Evolutionary conservation across 192 early-diverging fungal species (phyloP), one percentile per base, ranked within the genome.

Genomic region (Rhizophlyctis rosea): DNA sequence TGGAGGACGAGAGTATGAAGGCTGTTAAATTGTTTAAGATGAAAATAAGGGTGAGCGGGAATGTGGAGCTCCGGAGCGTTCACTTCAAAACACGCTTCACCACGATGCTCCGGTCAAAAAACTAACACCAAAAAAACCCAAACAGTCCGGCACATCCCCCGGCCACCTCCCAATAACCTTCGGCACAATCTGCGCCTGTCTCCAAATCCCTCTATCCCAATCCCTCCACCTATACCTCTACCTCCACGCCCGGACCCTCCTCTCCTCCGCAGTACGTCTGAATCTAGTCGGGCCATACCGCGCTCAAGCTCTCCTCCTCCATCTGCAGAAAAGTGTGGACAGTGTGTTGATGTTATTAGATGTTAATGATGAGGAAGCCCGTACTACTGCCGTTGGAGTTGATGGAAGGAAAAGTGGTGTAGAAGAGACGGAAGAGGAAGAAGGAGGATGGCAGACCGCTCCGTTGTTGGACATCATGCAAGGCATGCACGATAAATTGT

Each of bases 271-370:
- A 4, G 88, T 98, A 25, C 81, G 95, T 11, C 76, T 98, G 30
- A 94, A 93, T 65, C 76, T 95, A 5, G 77, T 93, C 47, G 95
- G 95, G 1, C 95, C 95, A 4, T 92, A 94, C 68, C 81, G 87
- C 52, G 91, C 89, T 3, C 95, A 97, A 62, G 73, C 81, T 34
- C 70, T 90, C 25, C 75, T 93, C 61, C 73, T 86, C 54, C 34
- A 59, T 3, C 21, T 73, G 18, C 51, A 51, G 50, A 33, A 4
- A 27, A 5, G 23, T 4, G 62, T 76, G 28, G 69, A 61, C 24
- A 29, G 24, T 1, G 39, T 47, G 2, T 47, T 72, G 50, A 32
- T 23, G 18, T 0, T 32, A 0, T 25, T 60, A 28, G 47, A 56
- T 34, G 48, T 21, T 14, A 14, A 14, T 13, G 4, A 16, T 25